Base-by-base conservation (phyloP, 352 stramenopile genomes). In the Plasmopara viticola region DNA sequence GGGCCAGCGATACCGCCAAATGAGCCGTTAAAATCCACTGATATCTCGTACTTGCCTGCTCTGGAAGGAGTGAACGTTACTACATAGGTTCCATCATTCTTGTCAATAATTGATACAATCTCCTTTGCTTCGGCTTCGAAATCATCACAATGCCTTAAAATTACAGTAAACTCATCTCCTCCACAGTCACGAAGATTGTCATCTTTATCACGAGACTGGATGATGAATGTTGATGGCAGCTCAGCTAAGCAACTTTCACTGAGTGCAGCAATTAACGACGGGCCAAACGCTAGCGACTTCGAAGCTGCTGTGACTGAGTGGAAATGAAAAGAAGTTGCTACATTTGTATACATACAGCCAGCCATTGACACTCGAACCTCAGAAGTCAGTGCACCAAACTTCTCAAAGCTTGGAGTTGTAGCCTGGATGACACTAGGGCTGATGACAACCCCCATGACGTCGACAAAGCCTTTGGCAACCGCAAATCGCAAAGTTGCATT, bases 251-350 rank as follows among this genome's bases (percentile, higher is more conserved):
- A 86, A 29, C 71, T 70, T n/a, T 86, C 74, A 20, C 56, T 74
- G 4, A 93, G 63, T 0, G 74, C 72, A 13, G 71, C 63, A 29
- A 93, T 77, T 47, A 93, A 41, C 37, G 92, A 96, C 9, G 94
- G 93, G 0, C 95, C 95, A 66, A 98, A 98, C 31, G 91, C 94
- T 15, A 98, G 60, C 8, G 86, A 97, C 50, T 96, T 95, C 2
- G 69, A 70, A 9, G 85, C 87, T 37, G 87, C 70, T 6, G 94
- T 97, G 15, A 98, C 95, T 5, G 90, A 94, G 70, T 98, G 97
- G 51, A 98, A 98, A 45, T 85, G 87, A 62, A 85, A 90, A 9
- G 73, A 66, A 13, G 79, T 86, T 5, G 75, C 76, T 9, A 86
- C 91, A 58, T 97, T 98, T 6, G 95, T 98, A 55, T 97, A 95